These are phyloP conservation scores for Tricholoma sp. DNA, from an alignment of 768 basidiomycete genomes.

Conservation along the genomic window DNA sequence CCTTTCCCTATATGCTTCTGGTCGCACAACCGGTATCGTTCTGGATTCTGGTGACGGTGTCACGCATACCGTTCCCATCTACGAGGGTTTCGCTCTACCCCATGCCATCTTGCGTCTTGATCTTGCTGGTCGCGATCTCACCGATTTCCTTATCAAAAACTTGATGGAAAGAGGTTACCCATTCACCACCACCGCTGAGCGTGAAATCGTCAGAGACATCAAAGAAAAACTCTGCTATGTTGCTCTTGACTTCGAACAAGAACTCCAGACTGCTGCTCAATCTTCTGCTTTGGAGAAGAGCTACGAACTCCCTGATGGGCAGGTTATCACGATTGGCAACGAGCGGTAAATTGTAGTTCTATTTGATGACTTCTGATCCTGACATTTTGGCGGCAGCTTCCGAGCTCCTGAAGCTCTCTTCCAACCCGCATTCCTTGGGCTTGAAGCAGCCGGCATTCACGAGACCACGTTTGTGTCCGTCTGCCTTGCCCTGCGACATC, in stretches of 20 bases:
- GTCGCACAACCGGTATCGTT: constrained; percentile 92
- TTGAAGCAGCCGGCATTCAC: constrained; percentile 88
- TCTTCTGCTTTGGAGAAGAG: constrained; percentile 88
- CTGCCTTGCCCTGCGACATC: constrained; percentile 3
- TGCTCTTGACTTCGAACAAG: constrained; percentile 91
- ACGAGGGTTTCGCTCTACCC: constrained; percentile 89
- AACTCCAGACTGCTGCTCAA: constrained; percentile 85
- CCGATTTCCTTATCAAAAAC: constrained; percentile 77
- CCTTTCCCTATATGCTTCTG: constrained; percentile 87
- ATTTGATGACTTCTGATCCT: constrained; percentile 39
- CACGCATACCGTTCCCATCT: constrained; percentile 93
- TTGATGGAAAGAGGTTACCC: constrained; percentile 88
- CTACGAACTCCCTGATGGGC: constrained; percentile 89
- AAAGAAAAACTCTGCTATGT: constrained; percentile 98
- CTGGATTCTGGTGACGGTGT: constrained; percentile 97
- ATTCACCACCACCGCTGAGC: constrained; percentile 91
- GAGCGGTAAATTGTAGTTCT: constrained; percentile 70
- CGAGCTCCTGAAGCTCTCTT: constrained; percentile 92
- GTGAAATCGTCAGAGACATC: constrained; percentile 94
- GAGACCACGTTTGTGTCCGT: constrained; percentile 62
- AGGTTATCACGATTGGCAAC: constrained; percentile 93
- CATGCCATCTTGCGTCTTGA: constrained; percentile 93
- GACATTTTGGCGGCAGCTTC: constrained; percentile 57
- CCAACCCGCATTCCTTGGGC: constrained; percentile 87
- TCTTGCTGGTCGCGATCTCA: constrained; percentile 89